phyloP scores from a whole-genome alignment of 2,329 filamentous ascomycete species.

The Acephala macrosclerotiorum region DNA sequence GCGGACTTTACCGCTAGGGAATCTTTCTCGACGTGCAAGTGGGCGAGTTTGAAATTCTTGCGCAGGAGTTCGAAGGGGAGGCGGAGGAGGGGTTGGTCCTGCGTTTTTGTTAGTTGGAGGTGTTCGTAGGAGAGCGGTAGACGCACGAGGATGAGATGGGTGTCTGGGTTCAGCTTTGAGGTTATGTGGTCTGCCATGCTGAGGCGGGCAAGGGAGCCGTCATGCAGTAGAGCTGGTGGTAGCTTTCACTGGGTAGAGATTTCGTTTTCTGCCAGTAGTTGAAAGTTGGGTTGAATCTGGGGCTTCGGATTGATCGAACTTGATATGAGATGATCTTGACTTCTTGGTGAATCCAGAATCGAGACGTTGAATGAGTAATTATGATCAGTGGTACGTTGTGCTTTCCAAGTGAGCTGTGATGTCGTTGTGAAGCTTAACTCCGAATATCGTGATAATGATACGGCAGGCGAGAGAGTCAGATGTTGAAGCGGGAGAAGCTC shows the following conservation, averaged over 20 bases:
- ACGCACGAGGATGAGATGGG: slow-evolving; percentile 75
- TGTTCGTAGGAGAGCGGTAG: slow-evolving; percentile 12
- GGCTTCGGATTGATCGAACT: background rate
- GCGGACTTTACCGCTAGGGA: slow-evolving; percentile 66
- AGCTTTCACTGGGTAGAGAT: background rate
- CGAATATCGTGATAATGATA: slow-evolving; percentile 9
- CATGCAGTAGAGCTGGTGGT: background rate
- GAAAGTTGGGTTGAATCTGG: background rate
- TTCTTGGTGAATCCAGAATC: background rate
- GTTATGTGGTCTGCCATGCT: slow-evolving; percentile 67
- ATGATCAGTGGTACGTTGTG: background rate
- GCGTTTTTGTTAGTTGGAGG: slow-evolving; percentile 29
- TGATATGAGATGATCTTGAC: background rate
- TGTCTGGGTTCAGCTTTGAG: slow-evolving; percentile 75
- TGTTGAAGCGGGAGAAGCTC: background rate
- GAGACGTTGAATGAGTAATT: background rate
- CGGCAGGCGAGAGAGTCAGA: slow-evolving; percentile 1
- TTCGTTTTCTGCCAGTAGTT: background rate
- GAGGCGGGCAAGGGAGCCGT: background rate
- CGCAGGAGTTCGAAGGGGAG: slow-evolving; percentile 91
- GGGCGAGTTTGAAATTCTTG: slow-evolving; percentile 90
- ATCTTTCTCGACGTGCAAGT: slow-evolving; percentile 78
- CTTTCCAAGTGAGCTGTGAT: background rate
- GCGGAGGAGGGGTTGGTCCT: slow-evolving; percentile 95
- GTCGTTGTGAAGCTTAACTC: slow-evolving; percentile 5